Evolutionary conservation across 106 monocot genomes (phyloP).

Genomic region (Dioscorea zingiberensis): DNA sequence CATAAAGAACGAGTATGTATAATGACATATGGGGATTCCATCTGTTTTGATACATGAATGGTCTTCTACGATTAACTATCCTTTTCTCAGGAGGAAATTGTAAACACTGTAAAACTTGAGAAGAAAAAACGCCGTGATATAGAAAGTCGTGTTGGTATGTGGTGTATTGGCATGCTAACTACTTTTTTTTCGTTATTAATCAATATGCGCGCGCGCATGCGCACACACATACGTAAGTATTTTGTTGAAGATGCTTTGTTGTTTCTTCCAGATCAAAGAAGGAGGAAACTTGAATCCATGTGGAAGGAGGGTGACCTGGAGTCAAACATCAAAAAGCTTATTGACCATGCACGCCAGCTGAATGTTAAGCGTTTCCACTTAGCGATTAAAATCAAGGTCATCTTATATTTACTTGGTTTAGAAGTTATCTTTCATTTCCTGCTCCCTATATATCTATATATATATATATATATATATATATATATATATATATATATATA

Average conservation of each 20-base stretch:
- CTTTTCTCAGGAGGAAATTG: conserved; percentile 60
- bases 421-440: too few species aligned
- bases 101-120: conserved; percentile 34
- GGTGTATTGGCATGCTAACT: not conserved
- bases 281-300: conserved; percentile 62
- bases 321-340: conserved; percentile 53
- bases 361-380: conserved; percentile 54
- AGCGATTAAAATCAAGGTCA: conserved; percentile 69
- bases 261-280: conserved; percentile 50
- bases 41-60: not conserved
- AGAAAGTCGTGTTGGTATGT: conserved; percentile 76
- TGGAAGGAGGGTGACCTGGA: conserved; percentile 64
- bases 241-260: not conserved
- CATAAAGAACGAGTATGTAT: conserved; percentile 55
- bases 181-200: too few species aligned
- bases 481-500: too few species aligned
- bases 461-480: too few species aligned
- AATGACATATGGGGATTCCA: not conserved
- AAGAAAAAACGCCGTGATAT: conserved; percentile 62
- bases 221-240: not conserved
- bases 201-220: too few species aligned
- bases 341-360: conserved; percentile 46
- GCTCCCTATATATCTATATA: too few species aligned
- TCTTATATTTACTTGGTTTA: too few species aligned
- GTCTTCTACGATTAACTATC: not conserved